Conservation (phyloP, 441 rosid genomes). For the California macrophylla region DNA sequence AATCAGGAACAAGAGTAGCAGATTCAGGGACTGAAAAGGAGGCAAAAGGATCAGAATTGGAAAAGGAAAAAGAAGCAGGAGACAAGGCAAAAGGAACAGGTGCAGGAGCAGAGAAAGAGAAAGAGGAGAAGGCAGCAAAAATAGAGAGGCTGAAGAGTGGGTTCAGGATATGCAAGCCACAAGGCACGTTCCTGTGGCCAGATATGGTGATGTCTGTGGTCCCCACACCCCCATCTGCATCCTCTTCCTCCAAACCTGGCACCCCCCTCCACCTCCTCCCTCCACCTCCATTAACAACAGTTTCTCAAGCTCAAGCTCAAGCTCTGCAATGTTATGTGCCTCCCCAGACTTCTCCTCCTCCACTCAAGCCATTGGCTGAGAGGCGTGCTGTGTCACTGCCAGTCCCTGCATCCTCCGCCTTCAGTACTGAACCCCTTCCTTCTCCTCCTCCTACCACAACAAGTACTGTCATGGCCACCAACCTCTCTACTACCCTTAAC, state of each 20-base stretch:
- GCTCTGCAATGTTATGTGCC: constrained; percentile 14
- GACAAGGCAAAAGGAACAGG: constrained; percentile 15
- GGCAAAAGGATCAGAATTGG: constrained; percentile 10
- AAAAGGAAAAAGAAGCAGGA: constrained; percentile 11
- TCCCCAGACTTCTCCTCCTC: constrained; percentile 28
- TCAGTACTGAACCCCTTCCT: constrained; percentile 10
- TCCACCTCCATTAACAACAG: constrained; percentile 2
- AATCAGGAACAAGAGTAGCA: constrained; percentile 20
- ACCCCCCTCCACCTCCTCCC: constrained; percentile 18
- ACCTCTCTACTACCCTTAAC: constrained; percentile 28
- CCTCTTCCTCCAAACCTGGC: too few species aligned
- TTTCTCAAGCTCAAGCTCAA: constrained; percentile 3
- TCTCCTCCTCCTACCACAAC: constrained; percentile 9
- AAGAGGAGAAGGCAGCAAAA: constrained; percentile 43
- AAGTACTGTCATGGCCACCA: background rate
- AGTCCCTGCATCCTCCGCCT: constrained; percentile 21
- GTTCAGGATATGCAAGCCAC: constrained; percentile 77
- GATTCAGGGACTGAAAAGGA: constrained; percentile 16
- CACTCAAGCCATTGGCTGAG: constrained; percentile 47
- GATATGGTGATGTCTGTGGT: constrained; percentile 24
- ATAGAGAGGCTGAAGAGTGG: constrained; percentile 60
- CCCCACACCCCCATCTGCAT: constrained; percentile 38
- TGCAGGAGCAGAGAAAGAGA: background rate
- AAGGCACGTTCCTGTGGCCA: constrained; percentile 71
- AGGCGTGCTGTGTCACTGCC: constrained; percentile 19